Evolutionary conservation across 768 basidiomycete genomes (phyloP).

Genomic region (Roridomyces roridus): DNA sequence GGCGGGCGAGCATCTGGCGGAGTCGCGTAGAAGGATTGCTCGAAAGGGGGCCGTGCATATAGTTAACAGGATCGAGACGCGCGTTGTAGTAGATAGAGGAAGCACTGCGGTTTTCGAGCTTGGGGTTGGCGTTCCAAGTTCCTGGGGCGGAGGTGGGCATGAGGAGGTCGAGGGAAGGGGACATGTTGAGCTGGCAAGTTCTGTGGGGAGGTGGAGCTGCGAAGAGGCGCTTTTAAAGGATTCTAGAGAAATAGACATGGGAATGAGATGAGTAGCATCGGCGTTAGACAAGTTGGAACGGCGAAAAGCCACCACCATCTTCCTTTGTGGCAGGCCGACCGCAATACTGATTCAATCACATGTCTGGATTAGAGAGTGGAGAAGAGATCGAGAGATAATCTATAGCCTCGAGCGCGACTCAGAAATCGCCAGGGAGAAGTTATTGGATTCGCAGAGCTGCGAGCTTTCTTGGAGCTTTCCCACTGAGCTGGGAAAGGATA

Average conservation of each 20-base stretch:
- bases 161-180: conserved; percentile 23
- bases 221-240: conserved; percentile 6
- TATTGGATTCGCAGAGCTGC: too few relatives aligned
- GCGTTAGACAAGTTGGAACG: conserved; percentile 9
- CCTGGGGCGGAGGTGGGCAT: not conserved
- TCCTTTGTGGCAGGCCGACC: too few relatives aligned
- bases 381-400: too few relatives aligned
- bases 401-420: too few relatives aligned
- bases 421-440: too few relatives aligned
- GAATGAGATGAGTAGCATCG: not conserved
- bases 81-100: conserved; percentile 62
- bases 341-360: too few relatives aligned
- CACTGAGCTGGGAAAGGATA: too few relatives aligned
- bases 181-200: conserved; percentile 13
- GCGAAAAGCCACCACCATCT: too few relatives aligned
- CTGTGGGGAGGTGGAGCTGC: not conserved
- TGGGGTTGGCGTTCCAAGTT: conserved; percentile 12
- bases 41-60: conserved; percentile 71
- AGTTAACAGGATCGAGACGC: conserved; percentile 73
- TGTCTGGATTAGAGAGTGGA: too few relatives aligned
- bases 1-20: conserved; percentile 71
- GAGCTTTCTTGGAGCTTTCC: too few relatives aligned
- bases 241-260: not conserved
- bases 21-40: conserved; percentile 73
- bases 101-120: conserved; percentile 6